Evolutionary conservation across 1,284 basidiomycete genomes (phyloP), one percentile per base, ranked within the genome.

Genomic region (Ceratobasidium sp.): DNA sequence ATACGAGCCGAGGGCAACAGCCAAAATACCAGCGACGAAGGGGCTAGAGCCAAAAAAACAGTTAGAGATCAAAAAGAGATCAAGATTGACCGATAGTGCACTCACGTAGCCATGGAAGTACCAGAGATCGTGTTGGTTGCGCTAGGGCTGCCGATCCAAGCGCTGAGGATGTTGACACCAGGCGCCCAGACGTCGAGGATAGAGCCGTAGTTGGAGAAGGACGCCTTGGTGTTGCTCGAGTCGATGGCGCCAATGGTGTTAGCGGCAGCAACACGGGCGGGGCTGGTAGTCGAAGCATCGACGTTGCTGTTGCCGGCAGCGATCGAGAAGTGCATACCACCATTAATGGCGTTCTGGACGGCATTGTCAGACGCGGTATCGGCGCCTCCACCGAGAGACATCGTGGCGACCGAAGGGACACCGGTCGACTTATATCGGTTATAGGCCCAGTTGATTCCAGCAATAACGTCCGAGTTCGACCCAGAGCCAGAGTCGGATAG

Each of bases 291-390:
- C 81, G 82, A 84, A 39, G 88, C 88, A 81, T 89, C 88, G 83
- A 87, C 86, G 86, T 90, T 89, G 86, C 90, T 89, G 84, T 86
- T 89, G 89, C 96, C 97, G 79, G 97, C 97, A 77, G 96, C 96
- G 80, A 98, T 96, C 81, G 95, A 95, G 83, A 99, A 98, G 89
- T 98, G 96, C 77, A 99, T 89, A 75, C 97, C 97, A 64, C 84
- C 82, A 39, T 91, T 89, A 77, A 98, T 95, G 75, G 97, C 97
- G 68, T 15, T 55, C 18, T 40, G 51, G 13, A 78, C 71, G 23
- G 33, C 33, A 53, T 71, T 71, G 67, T 82, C 81, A 33, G 81
- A 64, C 6, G 81, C 71, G 13, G 67, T 58, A 63, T 79, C 76
- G 2, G 66, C 68, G 7, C 67, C 44, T 20, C 78, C 79, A 46